A percentile compares a stretch with the other conserved stretches of the same genome.
Conservation (phyloP, 345 rosid species). For the Populus ilicifolia region DNA sequence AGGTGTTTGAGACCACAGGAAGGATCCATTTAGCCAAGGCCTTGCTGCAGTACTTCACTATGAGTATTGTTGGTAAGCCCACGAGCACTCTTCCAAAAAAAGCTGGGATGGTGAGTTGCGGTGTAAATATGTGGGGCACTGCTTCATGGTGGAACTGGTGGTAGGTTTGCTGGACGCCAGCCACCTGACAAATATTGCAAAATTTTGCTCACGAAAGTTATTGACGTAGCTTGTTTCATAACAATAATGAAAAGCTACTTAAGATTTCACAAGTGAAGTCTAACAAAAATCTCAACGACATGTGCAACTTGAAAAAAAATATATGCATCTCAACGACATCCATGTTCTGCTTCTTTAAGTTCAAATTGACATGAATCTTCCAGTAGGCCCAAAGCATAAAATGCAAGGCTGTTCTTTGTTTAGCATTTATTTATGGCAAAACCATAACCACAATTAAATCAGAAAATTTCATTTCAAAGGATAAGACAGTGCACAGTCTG, state of each 20-base stretch:
- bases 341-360: not conserved
- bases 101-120: slow-evolving; percentile 36
- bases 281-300: not conserved
- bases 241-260: not conserved
- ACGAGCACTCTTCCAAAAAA: slow-evolving; percentile 67
- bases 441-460: too few relatives aligned
- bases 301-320: not conserved
- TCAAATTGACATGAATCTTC: not conserved
- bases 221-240: not conserved
- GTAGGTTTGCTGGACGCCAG: slow-evolving; percentile 82
- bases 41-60: slow-evolving; percentile 89
- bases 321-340: not conserved
- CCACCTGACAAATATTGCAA: slow-evolving; percentile 43
- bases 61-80: slow-evolving; percentile 80
- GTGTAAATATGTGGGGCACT: slow-evolving; percentile 52
- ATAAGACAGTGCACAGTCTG: not conserved
- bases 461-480: not conserved
- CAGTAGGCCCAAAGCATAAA: not conserved
- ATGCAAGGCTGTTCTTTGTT: not conserved
- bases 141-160: slow-evolving; percentile 89
- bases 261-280: not conserved
- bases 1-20: slow-evolving; percentile 65
- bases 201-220: not conserved
- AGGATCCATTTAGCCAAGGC: slow-evolving; percentile 81
- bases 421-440: too few relatives aligned